A percentile compares a stretch with the other conserved stretches of the same genome.
phyloP scores from a whole-genome alignment of 371 early-diverging fungal genomes.

The Circinella umbellata region DNA sequence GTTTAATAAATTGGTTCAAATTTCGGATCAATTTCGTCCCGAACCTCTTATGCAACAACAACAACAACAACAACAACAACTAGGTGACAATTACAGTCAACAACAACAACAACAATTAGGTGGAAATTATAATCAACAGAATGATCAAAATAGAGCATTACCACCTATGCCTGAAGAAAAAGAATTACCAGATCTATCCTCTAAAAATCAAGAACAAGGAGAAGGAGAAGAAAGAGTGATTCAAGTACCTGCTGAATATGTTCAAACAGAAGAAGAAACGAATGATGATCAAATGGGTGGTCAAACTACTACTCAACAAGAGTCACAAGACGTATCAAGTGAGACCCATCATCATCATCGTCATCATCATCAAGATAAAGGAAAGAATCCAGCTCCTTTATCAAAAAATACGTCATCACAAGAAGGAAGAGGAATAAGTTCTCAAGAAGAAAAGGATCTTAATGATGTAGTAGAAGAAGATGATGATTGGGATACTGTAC shows the following conservation, averaged over 20 bases:
- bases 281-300: too few relatives aligned
- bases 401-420: not conserved
- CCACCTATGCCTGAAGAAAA: constrained; percentile 12
- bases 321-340: not conserved
- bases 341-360: not conserved
- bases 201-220: not conserved
- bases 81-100: not conserved
- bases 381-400: not conserved
- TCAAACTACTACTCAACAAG: not conserved
- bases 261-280: not conserved
- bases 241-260: constrained; percentile 12
- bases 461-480: constrained; percentile 4
- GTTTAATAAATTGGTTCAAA: constrained; percentile 19
- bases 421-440: not conserved
- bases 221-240: not conserved
- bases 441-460: not conserved
- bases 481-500: constrained; percentile 16
- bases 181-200: not conserved
- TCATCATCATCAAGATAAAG: not conserved
- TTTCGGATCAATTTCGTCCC: constrained; percentile 24
- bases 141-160: constrained; percentile 2
- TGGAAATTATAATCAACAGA: too few relatives aligned
- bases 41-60: constrained; percentile 15
- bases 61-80: not conserved
- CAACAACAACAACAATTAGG: too few relatives aligned